Evolutionary conservation across 148 eudicot genomes (phyloP).

Genomic region (Fagopyrum tataricum): DNA sequence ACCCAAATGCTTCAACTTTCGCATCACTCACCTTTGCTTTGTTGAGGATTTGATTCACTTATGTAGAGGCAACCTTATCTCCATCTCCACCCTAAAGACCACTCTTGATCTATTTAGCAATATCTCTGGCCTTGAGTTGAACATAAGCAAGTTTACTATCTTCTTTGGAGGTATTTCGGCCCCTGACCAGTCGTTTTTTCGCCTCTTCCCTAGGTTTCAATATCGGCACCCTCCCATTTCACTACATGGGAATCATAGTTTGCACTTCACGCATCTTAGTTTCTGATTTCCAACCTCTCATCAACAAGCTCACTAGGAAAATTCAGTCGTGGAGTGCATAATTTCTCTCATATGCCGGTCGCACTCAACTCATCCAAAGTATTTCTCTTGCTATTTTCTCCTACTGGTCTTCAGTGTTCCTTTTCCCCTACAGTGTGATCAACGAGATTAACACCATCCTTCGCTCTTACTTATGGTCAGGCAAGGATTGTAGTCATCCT

Average conservation of each 20-base stretch:
- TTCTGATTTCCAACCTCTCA: not conserved
- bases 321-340: not conserved
- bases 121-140: no score
- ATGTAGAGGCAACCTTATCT: no score
- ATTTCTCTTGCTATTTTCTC: not conserved
- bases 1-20: not conserved
- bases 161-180: no score
- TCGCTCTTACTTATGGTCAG: not conserved
- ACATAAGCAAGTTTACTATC: no score
- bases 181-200: no score
- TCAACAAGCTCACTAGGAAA: not conserved
- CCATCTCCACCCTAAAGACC: no score
- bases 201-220: not conserved
- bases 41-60: conserved; percentile 8
- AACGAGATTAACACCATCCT: not conserved
- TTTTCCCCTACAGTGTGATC: not conserved
- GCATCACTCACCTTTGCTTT: not conserved
- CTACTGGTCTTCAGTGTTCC: not conserved
- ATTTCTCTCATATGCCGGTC: not conserved
- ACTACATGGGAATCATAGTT: not conserved
- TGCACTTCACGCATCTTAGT: no score
- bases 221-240: not conserved
- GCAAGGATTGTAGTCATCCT: not conserved
- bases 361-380: not conserved
- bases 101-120: no score